Base-by-base conservation (phyloP, 352 stramenopile genomes). In the Phytophthora quininea region DNA sequence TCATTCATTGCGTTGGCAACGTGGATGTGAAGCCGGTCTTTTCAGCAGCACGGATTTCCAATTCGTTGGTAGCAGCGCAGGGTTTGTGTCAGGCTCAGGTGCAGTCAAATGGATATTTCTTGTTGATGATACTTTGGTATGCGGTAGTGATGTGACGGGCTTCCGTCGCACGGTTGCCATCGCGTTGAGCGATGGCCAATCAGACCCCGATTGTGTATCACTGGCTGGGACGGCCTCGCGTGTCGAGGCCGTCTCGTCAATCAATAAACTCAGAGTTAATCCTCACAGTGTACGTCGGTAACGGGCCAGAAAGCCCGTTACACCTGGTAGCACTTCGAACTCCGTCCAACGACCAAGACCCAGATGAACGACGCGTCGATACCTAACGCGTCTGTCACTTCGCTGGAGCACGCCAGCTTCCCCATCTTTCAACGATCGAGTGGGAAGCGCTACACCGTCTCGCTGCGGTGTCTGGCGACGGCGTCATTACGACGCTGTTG, bases 311-410 rank as follows among this genome's bases (percentile, higher is more conserved):
- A 37, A 47, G 12, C 74, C 64, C 50, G 72, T 76, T 58, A 64
- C 65, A 62, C 35, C 45, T 63, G 56, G 56, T 63, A 63, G 56
- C 56, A 63, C 56, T 55, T 63, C 15, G 56, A 50, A 29, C 12
- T 55, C 56, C 56, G 32, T 55, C 33, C 56, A 51, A 45, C 38
- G 29, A 37, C 19, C 53, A 59, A 59, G 38, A 50, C 15, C 8
- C 35, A 37, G 24, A 65, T 58, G 48, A 64, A 43, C 47, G 35
- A 56, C 32, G 24, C 35, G 15, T 12, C 50, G 3, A 58, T 43
- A 30, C 35, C n/a, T 12, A 27, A 45, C 31, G 14, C 11, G 8
- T 14, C 24, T 12, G 35, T 15, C 19, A 7, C 15, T 2, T 54
- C 49, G 4, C 30, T 54, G 6, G 49, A 54, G 30, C 31, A 58